Evolutionary conservation across 345 rosid species (phyloP), one percentile per base, ranked within the genome.

Genomic region (Dovyalis caffra): DNA sequence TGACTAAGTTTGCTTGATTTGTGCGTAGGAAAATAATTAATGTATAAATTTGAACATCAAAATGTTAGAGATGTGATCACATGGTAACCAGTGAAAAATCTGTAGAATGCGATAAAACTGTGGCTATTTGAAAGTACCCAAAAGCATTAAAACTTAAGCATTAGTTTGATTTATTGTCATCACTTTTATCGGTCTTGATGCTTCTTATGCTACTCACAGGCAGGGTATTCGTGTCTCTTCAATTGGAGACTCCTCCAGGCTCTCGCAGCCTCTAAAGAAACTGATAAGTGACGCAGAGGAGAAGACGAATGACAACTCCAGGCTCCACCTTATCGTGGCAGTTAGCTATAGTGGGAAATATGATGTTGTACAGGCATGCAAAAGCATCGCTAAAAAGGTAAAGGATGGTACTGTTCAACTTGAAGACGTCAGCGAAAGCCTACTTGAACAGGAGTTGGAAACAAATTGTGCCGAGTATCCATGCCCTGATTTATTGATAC

Each of bases 321-420:
- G 76, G 45, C 85, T 89, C 57, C 98, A 91, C 72, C 74, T 91
- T 29, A 85, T 91, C 1, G 87, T 88, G 25, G 98, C 98, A 1
- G 86, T 91, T 16, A 89, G 94, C 82, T 90, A 89, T 83, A 89
- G 92, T 21, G 97, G 95, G 25, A 91, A 87, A 70, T 83, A 88
- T 53, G 95, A 91, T 66, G 87, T 89, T 8, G 23, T 86, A 37
- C 95, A 91, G 64, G 95, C 97, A 0, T 89, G 97, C 51, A 82
- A 74, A 78, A 87, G 87, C 56, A 86, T 93, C 10, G 92, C 95
- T 2, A 43, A 73, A 69, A 78, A 85, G 70, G 91, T 81, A 7
- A 87, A 84, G 71, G 84, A 87, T 11, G 94, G 90, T 4, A 61
- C 66, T 25, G 78, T 94, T 3, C 71, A 72, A 60, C 74, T 77